Percentiles rank a stretch among this genome's conserved stretches.
Evolutionary conservation across 176 grass and related monocot genomes (phyloP).

Genomic region (Hsuehochloa calcarea): DNA sequence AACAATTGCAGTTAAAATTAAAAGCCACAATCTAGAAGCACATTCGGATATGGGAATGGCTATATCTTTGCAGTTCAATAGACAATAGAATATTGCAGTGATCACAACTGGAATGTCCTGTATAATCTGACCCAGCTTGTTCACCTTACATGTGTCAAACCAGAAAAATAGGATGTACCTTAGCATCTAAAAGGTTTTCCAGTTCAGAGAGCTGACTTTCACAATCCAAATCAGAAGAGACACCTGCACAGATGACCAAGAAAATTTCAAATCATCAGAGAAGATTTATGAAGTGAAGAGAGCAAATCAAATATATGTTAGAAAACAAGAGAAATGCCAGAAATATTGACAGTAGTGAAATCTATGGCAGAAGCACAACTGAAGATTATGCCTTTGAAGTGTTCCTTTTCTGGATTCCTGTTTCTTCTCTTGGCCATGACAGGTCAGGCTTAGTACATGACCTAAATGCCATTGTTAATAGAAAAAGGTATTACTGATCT

Average conservation of each 20-base stretch:
- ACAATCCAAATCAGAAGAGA: conserved; percentile 65
- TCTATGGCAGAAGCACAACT: neutral
- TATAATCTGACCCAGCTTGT: conserved; percentile 7
- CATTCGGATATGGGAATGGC: neutral
- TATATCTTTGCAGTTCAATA: conserved; percentile 24
- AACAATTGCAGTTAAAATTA: neutral
- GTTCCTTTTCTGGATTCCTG: neutral
- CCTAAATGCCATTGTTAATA: conserved; percentile 17
- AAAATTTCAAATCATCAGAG: conserved; percentile 15
- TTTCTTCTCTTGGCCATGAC: neutral
- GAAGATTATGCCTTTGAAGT: neutral
- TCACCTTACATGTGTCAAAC: neutral
- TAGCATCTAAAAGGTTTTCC: conserved; percentile 75
- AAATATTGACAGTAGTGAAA: conserved; percentile 1
- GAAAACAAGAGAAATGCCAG: neutral
- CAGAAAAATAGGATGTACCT: conserved; percentile 45
- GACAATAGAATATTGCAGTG: neutral
- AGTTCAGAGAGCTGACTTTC: conserved; percentile 75
- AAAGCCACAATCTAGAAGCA: conserved; percentile 4
- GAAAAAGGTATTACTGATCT: neutral
- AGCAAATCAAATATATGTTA: conserved; percentile 2
- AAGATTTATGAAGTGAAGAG: conserved; percentile 21
- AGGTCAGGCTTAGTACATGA: conserved; percentile 1
- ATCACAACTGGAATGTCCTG: neutral
- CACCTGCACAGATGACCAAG: conserved; percentile 40